These are phyloP conservation scores for Tulasnella sp. DNA, from an alignment of 768 basidiomycete species.

Conservation along the genomic window DNA sequence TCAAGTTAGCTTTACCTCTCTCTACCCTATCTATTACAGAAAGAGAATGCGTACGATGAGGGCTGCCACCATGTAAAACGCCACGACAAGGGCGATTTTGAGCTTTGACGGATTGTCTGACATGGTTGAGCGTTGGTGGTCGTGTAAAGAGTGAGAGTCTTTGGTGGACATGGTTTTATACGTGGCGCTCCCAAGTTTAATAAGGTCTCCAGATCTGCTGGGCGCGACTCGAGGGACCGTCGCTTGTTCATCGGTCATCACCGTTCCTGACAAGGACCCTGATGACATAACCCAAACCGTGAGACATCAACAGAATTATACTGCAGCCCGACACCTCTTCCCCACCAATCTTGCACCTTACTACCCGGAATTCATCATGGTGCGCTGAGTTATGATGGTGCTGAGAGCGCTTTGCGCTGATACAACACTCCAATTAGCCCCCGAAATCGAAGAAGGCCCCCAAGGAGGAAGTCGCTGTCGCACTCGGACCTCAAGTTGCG, in stretches of 20 bases:
- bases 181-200: slow-evolving; percentile 17
- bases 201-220: neutral
- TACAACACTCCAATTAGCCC: slow-evolving; percentile 50
- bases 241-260: slow-evolving; percentile 6
- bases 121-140: slow-evolving; percentile 10
- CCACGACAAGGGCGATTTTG: slow-evolving; percentile 68
- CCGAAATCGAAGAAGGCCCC: slow-evolving; percentile 81
- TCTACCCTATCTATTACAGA: slow-evolving; percentile 25
- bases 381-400: neutral
- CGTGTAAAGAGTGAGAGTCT: slow-evolving; percentile 6
- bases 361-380: slow-evolving; percentile 12
- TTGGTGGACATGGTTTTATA: slow-evolving; percentile 13
- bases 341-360: neutral
- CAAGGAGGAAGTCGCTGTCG: slow-evolving; percentile 81
- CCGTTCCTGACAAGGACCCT: neutral
- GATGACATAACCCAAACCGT: slow-evolving; percentile 21
- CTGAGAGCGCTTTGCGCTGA: neutral
- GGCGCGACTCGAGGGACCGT: neutral
- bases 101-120: slow-evolving; percentile 30
- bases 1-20: slow-evolving; percentile 5
- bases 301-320: slow-evolving; percentile 32
- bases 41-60: slow-evolving; percentile 59
- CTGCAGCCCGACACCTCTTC: neutral
- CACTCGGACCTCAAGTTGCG: slow-evolving; percentile 92
- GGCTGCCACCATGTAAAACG: slow-evolving; percentile 78